phyloP scores from a whole-genome alignment of 2,329 filamentous ascomycete species.

The Aspergillus sp. region DNA sequence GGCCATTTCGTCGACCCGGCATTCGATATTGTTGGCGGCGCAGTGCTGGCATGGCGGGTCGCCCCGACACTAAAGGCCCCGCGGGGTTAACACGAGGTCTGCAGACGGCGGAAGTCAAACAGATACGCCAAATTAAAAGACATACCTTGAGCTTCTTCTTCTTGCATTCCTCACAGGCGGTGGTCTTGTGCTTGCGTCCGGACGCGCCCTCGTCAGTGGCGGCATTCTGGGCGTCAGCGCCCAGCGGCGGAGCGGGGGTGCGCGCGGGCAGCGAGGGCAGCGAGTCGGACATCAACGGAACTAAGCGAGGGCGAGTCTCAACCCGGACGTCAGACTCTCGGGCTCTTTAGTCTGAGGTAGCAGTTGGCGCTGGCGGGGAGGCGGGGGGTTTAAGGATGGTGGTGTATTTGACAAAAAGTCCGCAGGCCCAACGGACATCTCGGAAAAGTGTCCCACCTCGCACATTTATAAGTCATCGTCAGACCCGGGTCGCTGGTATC shows the following conservation, averaged over 20 bases:
- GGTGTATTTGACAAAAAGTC: background rate
- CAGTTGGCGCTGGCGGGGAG: background rate
- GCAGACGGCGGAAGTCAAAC: too few relatives aligned
- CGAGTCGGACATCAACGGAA: constrained; percentile 20
- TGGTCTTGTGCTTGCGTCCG: constrained; percentile 24
- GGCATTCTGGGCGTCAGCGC: constrained; percentile 4
- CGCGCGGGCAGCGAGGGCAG: constrained; percentile 17
- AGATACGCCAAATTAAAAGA: background rate
- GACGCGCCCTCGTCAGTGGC: constrained; percentile 13
- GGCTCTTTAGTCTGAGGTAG: background rate
- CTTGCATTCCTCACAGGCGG: constrained; percentile 24
- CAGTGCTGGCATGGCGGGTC: constrained; percentile 29
- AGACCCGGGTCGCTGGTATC: background rate
- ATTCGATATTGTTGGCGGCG: constrained; percentile 25
- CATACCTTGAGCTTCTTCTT: constrained; percentile 24
- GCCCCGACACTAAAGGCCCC: constrained; percentile 24
- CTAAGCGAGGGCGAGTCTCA: background rate
- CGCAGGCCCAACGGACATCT: background rate
- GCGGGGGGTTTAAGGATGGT: background rate
- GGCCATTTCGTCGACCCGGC: constrained; percentile 26
- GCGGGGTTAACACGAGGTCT: background rate
- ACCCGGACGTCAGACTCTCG: background rate
- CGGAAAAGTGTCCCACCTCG: constrained; percentile 2
- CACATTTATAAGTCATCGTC: background rate
- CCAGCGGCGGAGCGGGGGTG: constrained; percentile 9